Evolutionary conservation across 306 rosid genomes (phyloP), one percentile per base, ranked within the genome.

Genomic region (Purshia tridentata): DNA sequence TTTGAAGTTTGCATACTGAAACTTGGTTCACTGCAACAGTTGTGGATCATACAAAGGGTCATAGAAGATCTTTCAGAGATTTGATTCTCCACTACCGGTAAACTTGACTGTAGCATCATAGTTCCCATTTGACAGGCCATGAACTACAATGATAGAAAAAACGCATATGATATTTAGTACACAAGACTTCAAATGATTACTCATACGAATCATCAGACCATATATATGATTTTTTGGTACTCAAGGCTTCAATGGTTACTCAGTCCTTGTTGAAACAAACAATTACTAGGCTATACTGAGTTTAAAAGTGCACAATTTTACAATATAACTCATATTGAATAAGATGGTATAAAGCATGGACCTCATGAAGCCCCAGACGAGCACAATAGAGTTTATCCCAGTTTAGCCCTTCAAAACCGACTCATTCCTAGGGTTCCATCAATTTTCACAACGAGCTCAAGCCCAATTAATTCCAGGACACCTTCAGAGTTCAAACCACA

Each of bases 101-200:
- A 81, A 74, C 82, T 46, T 56, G 89, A 72, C 51, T 70, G 88
- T 67, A 75, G 50, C 78, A 75, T 64, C 73, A 57, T 41, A 6
- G 73, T 70, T 67, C 84, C 82, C 82, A 80, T 67, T 74, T 56
- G 88, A 62, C 83, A 83, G 52, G 87, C 90, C 92, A 88, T 80
- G 64, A 77, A 15, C 80, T 77, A 54, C 19, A 76, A 22, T 66
- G 15, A 53, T 64, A 16, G 19, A 48, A 57, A 19, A 51, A 41
- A 16, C 14, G 19, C 11, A 72, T 11, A 23, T 10, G 11, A 54
- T 4, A 13, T 58, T 72, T 65, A 72, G 60, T 47, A 56, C 48
- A 56, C 48, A 58, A 46, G 8, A 58, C 49, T 46, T 19, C 45
- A 58, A 39, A 18, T 6, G 20, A n/a, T 13, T 4, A 2, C 39